A percentile compares a stretch with the other conserved stretches of the same genome.
These are phyloP conservation scores for Capsicum pubescens DNA, from an alignment of 257 asterid species.

Conservation along the genomic window DNA sequence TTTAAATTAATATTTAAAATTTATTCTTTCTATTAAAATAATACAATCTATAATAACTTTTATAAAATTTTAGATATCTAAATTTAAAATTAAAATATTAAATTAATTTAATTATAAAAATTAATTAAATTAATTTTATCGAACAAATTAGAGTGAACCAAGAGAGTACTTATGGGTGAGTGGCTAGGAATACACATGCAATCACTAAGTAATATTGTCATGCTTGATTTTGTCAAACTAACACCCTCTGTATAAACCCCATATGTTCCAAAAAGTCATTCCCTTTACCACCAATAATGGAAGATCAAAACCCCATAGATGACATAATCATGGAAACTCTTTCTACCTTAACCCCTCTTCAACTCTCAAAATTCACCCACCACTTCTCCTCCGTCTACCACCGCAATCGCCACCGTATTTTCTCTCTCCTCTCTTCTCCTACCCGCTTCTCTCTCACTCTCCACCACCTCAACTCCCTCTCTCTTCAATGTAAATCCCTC, in stretches of 20 bases:
- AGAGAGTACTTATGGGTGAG: neutral
- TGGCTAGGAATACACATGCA: neutral
- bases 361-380: constrained; percentile 60
- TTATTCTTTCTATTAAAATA: too few species aligned
- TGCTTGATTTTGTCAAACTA: neutral
- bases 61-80: too few species aligned
- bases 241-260: neutral
- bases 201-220: neutral
- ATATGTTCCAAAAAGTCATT: constrained; percentile 3
- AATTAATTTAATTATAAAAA: too few species aligned
- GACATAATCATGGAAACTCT: constrained; percentile 66
- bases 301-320: constrained; percentile 32
- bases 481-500: constrained; percentile 73
- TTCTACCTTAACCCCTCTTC: constrained; percentile 58
- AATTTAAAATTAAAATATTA: too few species aligned
- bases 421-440: constrained; percentile 72
- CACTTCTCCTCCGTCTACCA: constrained; percentile 68
- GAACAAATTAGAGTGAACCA: too few species aligned
- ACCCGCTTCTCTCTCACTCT: constrained; percentile 70
- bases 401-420: constrained; percentile 67
- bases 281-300: neutral
- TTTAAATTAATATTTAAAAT: too few species aligned
- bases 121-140: too few species aligned
- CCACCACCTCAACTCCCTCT: constrained; percentile 81
- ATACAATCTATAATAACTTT: too few species aligned